Evolutionary conservation across 208 protist species (phyloP), one percentile per base, ranked within the genome.

Genomic region (Trichomonas vaginalis): DNA sequence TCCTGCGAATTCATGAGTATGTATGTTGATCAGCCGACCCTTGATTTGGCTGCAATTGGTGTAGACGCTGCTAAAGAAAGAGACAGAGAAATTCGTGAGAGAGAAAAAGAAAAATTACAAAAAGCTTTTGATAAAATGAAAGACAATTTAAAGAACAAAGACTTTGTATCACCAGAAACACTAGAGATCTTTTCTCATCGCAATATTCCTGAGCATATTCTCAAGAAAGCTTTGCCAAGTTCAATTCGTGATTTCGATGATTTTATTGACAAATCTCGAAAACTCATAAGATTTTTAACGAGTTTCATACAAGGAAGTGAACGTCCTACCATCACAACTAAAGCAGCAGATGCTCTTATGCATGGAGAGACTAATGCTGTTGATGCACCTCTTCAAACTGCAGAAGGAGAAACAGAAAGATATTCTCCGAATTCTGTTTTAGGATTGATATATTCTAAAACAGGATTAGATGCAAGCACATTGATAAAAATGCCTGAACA

Each of bases 1-100:
- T 99, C 99, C 97, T 99, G 99, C 96, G 99, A 99, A 96, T 95
- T 98, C 12, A 98, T 99, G 97, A 99, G 98, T 95, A 97, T 99
- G 21, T 98, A 98, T 96, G 97, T 99, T 51, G 98, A 98, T 48
- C 98, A 98, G 79, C 97, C 98, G 32, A 98, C 98, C 45, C 96
- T 99, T 2, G 97, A 98, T 83, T 15, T 39, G 15, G 46, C 92
- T 51, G 42, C 45, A 47, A 40, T 45, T 79, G 12, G 27, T 35
- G 12, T 92, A 17, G 32, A 92, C 56, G 21, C 40, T 39, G 86
- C 40, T 12, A n/a, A 51, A 51, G 21, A 0, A 15, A 92, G 35
- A 42, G 40, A 35, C 0, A 92, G 51, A n/a, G 27, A 51, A 51
- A 92, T 92, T 27, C 51, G 95, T 42, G 2, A 87, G 27, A 35